Evolutionary conservation across 305 asterid species (phyloP).

Genomic region (Coffea humblotiana): DNA sequence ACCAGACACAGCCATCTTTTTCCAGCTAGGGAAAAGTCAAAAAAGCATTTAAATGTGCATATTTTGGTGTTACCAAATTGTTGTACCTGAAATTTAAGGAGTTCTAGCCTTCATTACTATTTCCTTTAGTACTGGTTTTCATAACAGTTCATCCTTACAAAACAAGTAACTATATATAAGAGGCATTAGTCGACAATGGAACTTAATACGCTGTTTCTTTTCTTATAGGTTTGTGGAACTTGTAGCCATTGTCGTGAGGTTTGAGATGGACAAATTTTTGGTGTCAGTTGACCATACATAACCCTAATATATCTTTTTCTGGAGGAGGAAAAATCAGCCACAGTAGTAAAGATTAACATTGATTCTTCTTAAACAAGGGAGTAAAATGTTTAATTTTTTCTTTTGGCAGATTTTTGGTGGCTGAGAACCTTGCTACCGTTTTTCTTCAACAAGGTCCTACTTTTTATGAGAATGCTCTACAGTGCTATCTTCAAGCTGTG

Average conservation of each 20-base stretch:
- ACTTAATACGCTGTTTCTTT: not conserved
- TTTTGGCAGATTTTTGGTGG: slow-evolving; percentile 83
- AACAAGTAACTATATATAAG: not conserved
- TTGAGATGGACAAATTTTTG: not conserved
- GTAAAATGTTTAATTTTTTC: slow-evolving; percentile 22
- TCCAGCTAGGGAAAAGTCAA: not conserved
- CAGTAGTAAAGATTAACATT: not conserved
- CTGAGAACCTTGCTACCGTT: slow-evolving; percentile 91
- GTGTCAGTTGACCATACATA: not conserved
- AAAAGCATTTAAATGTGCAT: not conserved
- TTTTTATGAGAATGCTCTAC: slow-evolving; percentile 76
- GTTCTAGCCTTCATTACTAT: not conserved
- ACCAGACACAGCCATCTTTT: not conserved
- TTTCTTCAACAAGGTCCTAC: slow-evolving; percentile 78
- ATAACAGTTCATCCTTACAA: too few species aligned
- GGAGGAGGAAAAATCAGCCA: not conserved
- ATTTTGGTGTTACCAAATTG: not conserved
- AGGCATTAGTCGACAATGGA: not conserved
- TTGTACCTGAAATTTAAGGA: not conserved
- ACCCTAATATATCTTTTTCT: not conserved
- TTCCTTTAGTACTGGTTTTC: not conserved
- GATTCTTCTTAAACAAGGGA: not conserved
- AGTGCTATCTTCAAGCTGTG: slow-evolving; percentile 95
- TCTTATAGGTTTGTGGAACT: not conserved
- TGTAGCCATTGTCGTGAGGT: not conserved